These are phyloP conservation scores for Zizania latifolia DNA, from an alignment of 176 grass and related monocot genomes.

Conservation along the genomic window DNA sequence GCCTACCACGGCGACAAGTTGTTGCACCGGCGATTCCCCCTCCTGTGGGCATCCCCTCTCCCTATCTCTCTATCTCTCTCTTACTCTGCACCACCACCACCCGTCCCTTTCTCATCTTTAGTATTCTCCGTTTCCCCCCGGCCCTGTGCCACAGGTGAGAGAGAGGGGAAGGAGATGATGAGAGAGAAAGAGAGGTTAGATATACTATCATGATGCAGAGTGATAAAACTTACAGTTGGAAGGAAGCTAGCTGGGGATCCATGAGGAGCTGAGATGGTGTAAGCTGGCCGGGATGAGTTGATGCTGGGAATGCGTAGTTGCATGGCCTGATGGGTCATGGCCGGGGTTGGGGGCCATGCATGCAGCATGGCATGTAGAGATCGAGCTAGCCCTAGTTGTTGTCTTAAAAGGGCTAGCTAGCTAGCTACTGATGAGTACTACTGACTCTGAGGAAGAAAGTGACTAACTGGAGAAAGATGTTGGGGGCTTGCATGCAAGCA, in stretches of 20 bases:
- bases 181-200: background rate
- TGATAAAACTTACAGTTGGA: too few relatives aligned
- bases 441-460: constrained; percentile 40
- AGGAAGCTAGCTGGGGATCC: too few relatives aligned
- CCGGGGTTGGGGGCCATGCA: background rate
- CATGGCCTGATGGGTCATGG: background rate
- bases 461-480: constrained; percentile 58
- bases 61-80: background rate
- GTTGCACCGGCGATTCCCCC: constrained; percentile 46
- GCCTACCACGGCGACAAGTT: constrained; percentile 47
- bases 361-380: background rate
- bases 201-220: background rate
- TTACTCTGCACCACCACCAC: background rate
- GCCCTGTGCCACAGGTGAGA: constrained; percentile 9
- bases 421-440: constrained; percentile 14
- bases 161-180: background rate
- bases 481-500: constrained; percentile 32
- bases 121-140: constrained; percentile 39
- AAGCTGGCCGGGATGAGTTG: too few relatives aligned
- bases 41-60: constrained; percentile 17
- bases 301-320: too few relatives aligned
- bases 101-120: constrained; percentile 55
- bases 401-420: constrained; percentile 38
- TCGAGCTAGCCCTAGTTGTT: constrained; percentile 10
- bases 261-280: too few relatives aligned